Evolutionary conservation across 257 asterid species (phyloP).

Genomic region (Leonotis leonurus): DNA sequence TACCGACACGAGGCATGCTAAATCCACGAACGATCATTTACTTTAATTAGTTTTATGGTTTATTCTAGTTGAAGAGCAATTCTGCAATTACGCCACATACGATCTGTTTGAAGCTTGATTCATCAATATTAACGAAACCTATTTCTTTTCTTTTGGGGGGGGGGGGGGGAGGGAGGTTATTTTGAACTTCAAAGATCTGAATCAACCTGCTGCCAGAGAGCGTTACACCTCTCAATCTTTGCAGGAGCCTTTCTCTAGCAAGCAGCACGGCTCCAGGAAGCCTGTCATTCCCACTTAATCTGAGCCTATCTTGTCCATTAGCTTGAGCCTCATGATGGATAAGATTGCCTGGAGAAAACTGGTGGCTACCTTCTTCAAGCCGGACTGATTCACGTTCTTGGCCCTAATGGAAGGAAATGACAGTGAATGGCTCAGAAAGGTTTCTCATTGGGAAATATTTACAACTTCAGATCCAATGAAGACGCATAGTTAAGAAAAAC

Average conservation of each 20-base stretch:
- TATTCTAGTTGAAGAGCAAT: background rate
- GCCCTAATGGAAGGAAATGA: conserved; percentile 10
- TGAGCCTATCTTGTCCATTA: conserved; percentile 32
- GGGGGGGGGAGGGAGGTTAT: background rate
- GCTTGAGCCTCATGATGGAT: conserved; percentile 27
- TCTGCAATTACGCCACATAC: no score
- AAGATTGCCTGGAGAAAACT: conserved; percentile 26
- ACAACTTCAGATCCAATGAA: background rate
- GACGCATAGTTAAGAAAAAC: background rate
- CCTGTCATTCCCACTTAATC: conserved; percentile 45
- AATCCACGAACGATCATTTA: background rate
- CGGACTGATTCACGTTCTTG: conserved; percentile 56
- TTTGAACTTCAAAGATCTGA: background rate
- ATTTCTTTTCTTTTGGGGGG: background rate
- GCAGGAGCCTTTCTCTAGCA: conserved; percentile 89
- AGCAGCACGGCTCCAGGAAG: conserved; percentile 88
- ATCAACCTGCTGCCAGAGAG: conserved; percentile 61
- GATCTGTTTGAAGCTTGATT: no score
- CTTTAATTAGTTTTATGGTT: background rate
- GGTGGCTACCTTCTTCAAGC: conserved; percentile 40
- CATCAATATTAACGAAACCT: no score
- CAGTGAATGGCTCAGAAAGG: background rate
- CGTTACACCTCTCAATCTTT: conserved; percentile 74
- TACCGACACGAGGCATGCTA: background rate
- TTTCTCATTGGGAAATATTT: background rate